Base-by-base conservation (phyloP, 1,284 basidiomycete species). In the Ustilago vetiveriae region DNA sequence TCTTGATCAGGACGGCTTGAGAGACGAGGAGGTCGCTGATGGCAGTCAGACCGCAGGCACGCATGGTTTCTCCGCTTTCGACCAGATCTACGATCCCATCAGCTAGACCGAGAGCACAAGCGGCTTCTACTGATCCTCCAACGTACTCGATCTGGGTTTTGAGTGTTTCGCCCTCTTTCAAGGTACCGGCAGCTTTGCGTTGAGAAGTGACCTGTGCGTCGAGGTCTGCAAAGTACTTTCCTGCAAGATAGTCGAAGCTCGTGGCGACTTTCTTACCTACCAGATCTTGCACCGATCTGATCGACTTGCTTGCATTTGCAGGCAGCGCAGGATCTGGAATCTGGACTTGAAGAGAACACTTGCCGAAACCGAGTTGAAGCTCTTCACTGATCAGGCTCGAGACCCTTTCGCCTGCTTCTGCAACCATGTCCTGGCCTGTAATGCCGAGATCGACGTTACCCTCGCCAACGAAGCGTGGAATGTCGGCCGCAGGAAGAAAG, bases 21-120 rank as follows among this genome's bases (percentile, higher is more conserved):
- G 93, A 92, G 40, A 88, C 83, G 53, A 98, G 87, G 14, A 98
- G 83, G 39, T 90, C 90, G 23, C 49, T 47, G 79, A 98, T 96
- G 27, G 94, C 88, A 83, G 92, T 91, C 50, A 99, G 86, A 42
- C 95, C 95, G 2, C 94, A 95, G 22, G 95, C 96, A 37, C 95
- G 92, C 96, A 99, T 99, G 2, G 95, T 99, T 78, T 98, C 96
- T 26, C 95, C 95, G n/a, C 92, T 96, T 84, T 98, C 95, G 44
- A 78, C 76, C 6, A 78, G 55, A 45, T 78, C 76, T 3, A 78
- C 75, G 58, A 99, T 98, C 19, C 94, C 96, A 84, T 98, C 96
- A 2, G 96, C 96, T 62, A 98, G 86, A 4, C 96, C 96, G 8
- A 99, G 85, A 1, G 95, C 89, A 84, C 96, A 99, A 16, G 96